Conservation (phyloP, 148 eudicot genomes). For the Amaranthus cruentus region DNA sequence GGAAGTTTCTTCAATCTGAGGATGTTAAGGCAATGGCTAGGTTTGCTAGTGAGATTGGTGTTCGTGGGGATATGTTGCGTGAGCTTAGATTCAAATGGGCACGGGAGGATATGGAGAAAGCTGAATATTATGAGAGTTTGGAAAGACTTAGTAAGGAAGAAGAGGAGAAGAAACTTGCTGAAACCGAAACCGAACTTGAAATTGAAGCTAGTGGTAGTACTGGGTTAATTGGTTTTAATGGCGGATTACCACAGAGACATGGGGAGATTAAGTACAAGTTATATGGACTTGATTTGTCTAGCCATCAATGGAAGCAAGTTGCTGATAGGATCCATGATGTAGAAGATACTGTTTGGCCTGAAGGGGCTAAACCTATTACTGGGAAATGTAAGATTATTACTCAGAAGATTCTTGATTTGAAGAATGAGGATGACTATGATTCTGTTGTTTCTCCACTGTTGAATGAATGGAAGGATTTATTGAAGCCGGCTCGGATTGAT, state of each 20-base stretch:
- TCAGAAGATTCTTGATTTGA: conserved; percentile 54
- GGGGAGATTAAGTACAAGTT: conserved; percentile 83
- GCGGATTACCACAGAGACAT: conserved; percentile 73
- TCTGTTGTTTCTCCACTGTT: conserved; percentile 43
- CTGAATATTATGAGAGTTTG: conserved; percentile 57
- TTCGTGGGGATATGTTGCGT: conserved; percentile 86
- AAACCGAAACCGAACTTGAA: not conserved
- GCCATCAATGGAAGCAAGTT: conserved; percentile 70
- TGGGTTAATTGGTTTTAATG: conserved; percentile 15
- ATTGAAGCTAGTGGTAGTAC: conserved; percentile 9
- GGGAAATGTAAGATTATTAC: conserved; percentile 72
- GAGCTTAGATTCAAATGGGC: conserved; percentile 97
- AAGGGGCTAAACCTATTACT: conserved; percentile 63
- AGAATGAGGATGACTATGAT: conserved; percentile 46
- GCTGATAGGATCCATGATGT: conserved; percentile 69
- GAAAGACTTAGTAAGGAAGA: conserved; percentile 22
- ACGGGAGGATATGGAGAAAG: conserved; percentile 73
- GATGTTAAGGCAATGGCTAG: conserved; percentile 70
- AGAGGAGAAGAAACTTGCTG: not conserved
- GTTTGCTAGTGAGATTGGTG: conserved; percentile 85
- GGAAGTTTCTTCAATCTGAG: conserved; percentile 58
- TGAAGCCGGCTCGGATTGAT: conserved; percentile 70
- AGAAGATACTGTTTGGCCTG: conserved; percentile 53
- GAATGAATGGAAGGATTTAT: conserved; percentile 70
- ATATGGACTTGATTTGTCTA: conserved; percentile 90